phyloP scores from a whole-genome alignment of 306 rosid genomes.

The Rubus idaeus region DNA sequence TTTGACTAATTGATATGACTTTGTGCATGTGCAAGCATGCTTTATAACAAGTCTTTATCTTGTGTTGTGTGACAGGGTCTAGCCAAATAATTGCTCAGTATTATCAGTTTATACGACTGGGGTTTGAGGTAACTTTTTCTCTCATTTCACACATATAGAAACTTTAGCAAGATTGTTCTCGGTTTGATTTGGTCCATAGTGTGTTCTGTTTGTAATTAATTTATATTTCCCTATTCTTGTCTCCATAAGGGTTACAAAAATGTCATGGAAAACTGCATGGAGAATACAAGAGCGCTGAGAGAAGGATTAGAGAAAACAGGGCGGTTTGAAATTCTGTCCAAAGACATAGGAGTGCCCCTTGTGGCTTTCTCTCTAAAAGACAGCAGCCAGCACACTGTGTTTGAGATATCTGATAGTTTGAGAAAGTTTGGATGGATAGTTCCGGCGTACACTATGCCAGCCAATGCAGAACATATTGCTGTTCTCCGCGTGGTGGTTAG shows the following conservation, averaged over 20 bases:
- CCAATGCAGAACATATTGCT: conserved; percentile 57
- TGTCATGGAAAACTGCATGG: conserved; percentile 77
- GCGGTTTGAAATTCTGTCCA: conserved; percentile 63
- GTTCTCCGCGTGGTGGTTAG: conserved; percentile 84
- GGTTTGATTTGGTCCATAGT: not conserved
- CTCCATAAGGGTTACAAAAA: conserved; percentile 65
- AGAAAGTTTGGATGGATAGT: conserved; percentile 81
- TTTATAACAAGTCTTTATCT: not conserved
- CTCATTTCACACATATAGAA: not conserved
- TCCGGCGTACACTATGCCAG: conserved; percentile 91
- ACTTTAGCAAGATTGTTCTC: not conserved
- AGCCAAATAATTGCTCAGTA: conserved; percentile 92
- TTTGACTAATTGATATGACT: not conserved
- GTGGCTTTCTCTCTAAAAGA: conserved; percentile 80
- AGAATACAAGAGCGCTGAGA: conserved; percentile 46
- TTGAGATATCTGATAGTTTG: conserved; percentile 64
- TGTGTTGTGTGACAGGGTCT: conserved; percentile 49
- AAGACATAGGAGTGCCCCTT: conserved; percentile 78
- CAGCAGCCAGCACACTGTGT: conserved; percentile 69
- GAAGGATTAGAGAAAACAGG: conserved; percentile 66
- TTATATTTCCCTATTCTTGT: not conserved
- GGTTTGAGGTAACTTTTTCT: conserved; percentile 60
- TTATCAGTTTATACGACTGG: conserved; percentile 80
- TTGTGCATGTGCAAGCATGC: not conserved
- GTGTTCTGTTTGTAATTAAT: conserved; percentile 5